A percentile compares a stretch with the other conserved stretches of the same genome.
phyloP scores from a whole-genome alignment of 176 grass and related monocot genomes.

The Juncus effusus region DNA sequence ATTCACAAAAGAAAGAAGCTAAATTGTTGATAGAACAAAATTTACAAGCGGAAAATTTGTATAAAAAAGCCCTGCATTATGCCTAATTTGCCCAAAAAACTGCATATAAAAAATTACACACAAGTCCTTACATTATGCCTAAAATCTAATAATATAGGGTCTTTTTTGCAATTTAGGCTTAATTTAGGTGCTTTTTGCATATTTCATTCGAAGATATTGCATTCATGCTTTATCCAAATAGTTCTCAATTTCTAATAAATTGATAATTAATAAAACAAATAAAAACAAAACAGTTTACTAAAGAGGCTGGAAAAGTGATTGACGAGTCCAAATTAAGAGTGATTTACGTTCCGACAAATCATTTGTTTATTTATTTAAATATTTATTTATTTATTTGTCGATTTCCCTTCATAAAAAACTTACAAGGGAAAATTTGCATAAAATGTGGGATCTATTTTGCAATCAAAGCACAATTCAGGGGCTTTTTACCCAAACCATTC shows the following conservation, averaged over 20 bases:
- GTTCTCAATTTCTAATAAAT: not conserved
- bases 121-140: no score
- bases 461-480: slow-evolving; percentile 43
- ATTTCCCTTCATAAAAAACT: no score
- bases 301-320: slow-evolving; percentile 73
- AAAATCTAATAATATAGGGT: no score
- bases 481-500: not conserved
- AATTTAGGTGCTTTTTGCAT: no score
- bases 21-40: no score
- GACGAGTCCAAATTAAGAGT: slow-evolving; percentile 94
- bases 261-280: slow-evolving; percentile 17
- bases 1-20: no score
- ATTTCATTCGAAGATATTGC: no score
- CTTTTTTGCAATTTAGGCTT: no score
- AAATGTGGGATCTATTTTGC: slow-evolving; percentile 72
- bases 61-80: not conserved
- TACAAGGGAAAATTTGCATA: slow-evolving; percentile 19
- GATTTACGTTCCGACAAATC: slow-evolving; percentile 60
- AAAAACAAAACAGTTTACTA: slow-evolving; percentile 52
- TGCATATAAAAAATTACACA: no score
- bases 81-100: no score
- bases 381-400: no score
- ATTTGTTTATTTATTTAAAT: slow-evolving; percentile 15
- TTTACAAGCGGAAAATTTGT: not conserved
- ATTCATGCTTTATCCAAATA: no score